phyloP scores from a whole-genome alignment of 345 rosid species.

The Excoecaria cochinchinensis region DNA sequence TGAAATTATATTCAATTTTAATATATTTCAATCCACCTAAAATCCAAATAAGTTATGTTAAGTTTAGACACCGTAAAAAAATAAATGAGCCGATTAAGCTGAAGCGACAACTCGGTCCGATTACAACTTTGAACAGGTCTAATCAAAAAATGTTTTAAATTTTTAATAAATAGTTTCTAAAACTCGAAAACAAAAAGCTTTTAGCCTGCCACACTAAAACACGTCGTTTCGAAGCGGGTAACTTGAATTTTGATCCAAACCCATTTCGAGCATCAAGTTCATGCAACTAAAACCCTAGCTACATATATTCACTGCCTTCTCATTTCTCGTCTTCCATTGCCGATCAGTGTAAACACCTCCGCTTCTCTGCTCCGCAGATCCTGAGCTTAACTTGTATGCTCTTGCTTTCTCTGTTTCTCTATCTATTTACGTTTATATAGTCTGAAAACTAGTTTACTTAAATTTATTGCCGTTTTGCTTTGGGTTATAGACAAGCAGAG shows the following conservation, averaged over 20 bases:
- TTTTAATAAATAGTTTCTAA: too few relatives aligned
- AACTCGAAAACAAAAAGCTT: not conserved
- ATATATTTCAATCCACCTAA: too few relatives aligned
- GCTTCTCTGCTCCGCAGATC: not conserved
- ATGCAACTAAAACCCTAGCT: slow-evolving; percentile 6
- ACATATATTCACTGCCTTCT: not conserved
- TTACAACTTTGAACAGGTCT: too few relatives aligned
- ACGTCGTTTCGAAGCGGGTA: not conserved
- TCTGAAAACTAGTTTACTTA: not conserved
- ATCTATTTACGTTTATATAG: not conserved
- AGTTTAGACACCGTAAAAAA: too few relatives aligned
- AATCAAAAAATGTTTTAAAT: too few relatives aligned
- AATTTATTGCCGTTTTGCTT: not conserved
- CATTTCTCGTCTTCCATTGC: not conserved
- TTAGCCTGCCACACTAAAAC: not conserved
- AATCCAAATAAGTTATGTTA: too few relatives aligned
- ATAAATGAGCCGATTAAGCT: too few relatives aligned
- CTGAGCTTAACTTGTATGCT: not conserved
- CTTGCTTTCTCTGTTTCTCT: not conserved
- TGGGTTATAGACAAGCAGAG: not conserved
- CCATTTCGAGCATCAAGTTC: not conserved
- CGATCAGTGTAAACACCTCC: not conserved
- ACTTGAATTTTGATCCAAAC: not conserved
- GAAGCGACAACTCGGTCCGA: too few relatives aligned
- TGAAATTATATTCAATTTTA: too few relatives aligned